A percentile compares a stretch with the other conserved stretches of the same genome.
These are phyloP conservation scores for Alternaria rosae DNA, from an alignment of 2,329 filamentous ascomycete genomes.

Conservation along the genomic window DNA sequence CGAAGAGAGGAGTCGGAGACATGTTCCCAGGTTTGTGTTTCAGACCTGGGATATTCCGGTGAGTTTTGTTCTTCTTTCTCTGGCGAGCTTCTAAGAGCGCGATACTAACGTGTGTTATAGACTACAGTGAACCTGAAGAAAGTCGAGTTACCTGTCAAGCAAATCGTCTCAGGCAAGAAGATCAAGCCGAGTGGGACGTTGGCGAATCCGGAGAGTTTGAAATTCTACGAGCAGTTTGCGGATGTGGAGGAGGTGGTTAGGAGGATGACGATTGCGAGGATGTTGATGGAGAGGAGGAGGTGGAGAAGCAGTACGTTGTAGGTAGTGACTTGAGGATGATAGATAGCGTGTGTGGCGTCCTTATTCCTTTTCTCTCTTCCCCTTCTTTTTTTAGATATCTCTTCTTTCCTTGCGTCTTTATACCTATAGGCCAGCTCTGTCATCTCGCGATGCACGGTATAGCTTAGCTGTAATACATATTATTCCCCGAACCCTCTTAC, in stretches of 20 bases:
- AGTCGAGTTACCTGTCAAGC: conserved; percentile 83
- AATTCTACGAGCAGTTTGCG: conserved; percentile 82
- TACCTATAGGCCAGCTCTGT: neutral
- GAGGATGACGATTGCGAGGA: conserved; percentile 16
- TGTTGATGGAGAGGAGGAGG: conserved; percentile 20
- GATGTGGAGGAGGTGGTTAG: conserved; percentile 69
- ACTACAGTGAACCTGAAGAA: conserved; percentile 86
- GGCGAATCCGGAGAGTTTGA: conserved; percentile 75
- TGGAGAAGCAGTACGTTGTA: conserved; percentile 12
- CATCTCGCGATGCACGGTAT: neutral
- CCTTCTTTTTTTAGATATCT: neutral
- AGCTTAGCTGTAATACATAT: neutral
- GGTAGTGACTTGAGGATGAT: neutral
- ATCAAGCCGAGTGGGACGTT: conserved; percentile 80
- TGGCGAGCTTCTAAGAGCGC: neutral
- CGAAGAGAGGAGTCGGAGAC: conserved; percentile 71
- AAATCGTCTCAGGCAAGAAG: conserved; percentile 77
- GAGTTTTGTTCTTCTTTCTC: conserved; percentile 46
- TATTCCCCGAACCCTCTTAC: neutral
- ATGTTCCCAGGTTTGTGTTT: conserved; percentile 81
- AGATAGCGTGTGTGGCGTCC: neutral
- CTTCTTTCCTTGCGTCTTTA: neutral
- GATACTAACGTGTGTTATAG: conserved; percentile 49
- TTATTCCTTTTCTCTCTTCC: neutral
- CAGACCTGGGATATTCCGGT: conserved; percentile 83